Evolutionary conservation across 306 rosid genomes (phyloP).

Genomic region (Astragalus membranaceus): DNA sequence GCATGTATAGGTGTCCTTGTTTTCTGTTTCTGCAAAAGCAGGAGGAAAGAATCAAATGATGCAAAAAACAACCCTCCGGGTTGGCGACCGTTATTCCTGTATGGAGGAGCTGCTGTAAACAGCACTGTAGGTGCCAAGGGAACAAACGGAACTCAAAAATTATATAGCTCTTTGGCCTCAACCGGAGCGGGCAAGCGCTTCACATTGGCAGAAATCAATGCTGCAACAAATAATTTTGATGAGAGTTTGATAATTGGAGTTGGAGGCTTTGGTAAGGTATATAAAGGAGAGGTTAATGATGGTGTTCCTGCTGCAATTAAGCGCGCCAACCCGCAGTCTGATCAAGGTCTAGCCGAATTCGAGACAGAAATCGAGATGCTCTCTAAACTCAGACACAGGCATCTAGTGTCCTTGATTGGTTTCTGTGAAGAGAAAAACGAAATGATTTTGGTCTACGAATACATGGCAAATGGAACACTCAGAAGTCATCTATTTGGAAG

Average conservation of each 20-base stretch:
- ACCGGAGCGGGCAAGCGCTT: slow-evolving; percentile 64
- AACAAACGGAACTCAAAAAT: slow-evolving; percentile 46
- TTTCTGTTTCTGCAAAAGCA: slow-evolving; percentile 42
- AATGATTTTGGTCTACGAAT: slow-evolving; percentile 94
- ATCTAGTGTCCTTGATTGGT: slow-evolving; percentile 87
- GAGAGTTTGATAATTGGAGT: slow-evolving; percentile 81
- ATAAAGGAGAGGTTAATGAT: slow-evolving; percentile 72
- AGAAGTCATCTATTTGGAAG: slow-evolving; percentile 91
- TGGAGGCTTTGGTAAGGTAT: slow-evolving; percentile 97
- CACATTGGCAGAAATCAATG: slow-evolving; percentile 56
- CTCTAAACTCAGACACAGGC: slow-evolving; percentile 90
- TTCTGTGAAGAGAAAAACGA: slow-evolving; percentile 89
- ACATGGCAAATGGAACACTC: slow-evolving; percentile 93
- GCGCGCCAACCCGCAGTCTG: slow-evolving; percentile 85
- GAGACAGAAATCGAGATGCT: slow-evolving; percentile 99
- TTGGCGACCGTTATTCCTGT: slow-evolving; percentile 70
- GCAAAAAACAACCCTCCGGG: slow-evolving; percentile 48
- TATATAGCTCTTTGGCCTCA: slow-evolving; percentile 38
- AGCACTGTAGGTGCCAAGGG: slow-evolving; percentile 52
- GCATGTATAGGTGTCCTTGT: slow-evolving; percentile 31
- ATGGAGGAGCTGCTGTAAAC: slow-evolving; percentile 39
- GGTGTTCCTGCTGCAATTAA: slow-evolving; percentile 76
- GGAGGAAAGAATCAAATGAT: slow-evolving; percentile 36
- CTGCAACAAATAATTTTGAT: slow-evolving; percentile 72
- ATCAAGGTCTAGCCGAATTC: slow-evolving; percentile 86